Evolutionary conservation across 2,329 filamentous ascomycete genomes (phyloP).

Genomic region (Bipolaris victoriae): DNA sequence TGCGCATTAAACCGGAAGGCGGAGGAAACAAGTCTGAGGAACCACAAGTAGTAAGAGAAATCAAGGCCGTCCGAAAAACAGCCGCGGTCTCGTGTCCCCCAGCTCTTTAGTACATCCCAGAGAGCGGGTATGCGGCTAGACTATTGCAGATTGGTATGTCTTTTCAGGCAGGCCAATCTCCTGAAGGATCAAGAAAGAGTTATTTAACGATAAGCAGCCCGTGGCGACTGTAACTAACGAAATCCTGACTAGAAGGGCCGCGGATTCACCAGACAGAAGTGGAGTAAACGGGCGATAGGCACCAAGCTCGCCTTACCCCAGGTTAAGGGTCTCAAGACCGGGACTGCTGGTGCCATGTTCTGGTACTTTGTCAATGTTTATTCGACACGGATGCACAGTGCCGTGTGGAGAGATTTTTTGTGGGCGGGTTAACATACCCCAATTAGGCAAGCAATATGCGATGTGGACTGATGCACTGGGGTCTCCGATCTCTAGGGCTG

Average conservation of each 20-base stretch:
- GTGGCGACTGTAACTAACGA: neutral
- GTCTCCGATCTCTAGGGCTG: slow-evolving; percentile 2
- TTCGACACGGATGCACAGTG: slow-evolving; percentile 9
- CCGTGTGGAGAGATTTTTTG: slow-evolving; percentile 16
- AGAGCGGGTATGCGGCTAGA: slow-evolving; percentile 15
- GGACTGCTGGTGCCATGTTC: slow-evolving; percentile 3
- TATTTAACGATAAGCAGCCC: slow-evolving; percentile 7
- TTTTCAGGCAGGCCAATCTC: slow-evolving; percentile 7
- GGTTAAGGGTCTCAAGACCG: slow-evolving; percentile 1
- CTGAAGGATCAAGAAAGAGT: slow-evolving; percentile 4
- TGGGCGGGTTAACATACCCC: slow-evolving; percentile 18
- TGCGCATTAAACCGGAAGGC: slow-evolving; percentile 4
- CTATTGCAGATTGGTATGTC: slow-evolving; percentile 8
- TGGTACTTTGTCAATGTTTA: slow-evolving; percentile 5
- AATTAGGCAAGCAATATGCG: slow-evolving; percentile 17
- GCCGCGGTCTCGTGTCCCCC: slow-evolving; percentile 12
- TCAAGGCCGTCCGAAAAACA: slow-evolving; percentile 3
- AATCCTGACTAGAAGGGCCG: neutral
- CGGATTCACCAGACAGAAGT: slow-evolving; percentile 21
- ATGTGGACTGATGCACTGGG: slow-evolving; percentile 8
- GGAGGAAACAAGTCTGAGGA: neutral
- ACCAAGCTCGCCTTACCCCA: slow-evolving; percentile 9
- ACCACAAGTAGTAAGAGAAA: slow-evolving; percentile 2
- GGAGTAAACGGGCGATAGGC: slow-evolving; percentile 20
- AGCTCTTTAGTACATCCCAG: slow-evolving; percentile 8